Base-by-base conservation (phyloP, 495 filamentous ascomycete genomes). In the Aspergillus avenaceus region DNA sequence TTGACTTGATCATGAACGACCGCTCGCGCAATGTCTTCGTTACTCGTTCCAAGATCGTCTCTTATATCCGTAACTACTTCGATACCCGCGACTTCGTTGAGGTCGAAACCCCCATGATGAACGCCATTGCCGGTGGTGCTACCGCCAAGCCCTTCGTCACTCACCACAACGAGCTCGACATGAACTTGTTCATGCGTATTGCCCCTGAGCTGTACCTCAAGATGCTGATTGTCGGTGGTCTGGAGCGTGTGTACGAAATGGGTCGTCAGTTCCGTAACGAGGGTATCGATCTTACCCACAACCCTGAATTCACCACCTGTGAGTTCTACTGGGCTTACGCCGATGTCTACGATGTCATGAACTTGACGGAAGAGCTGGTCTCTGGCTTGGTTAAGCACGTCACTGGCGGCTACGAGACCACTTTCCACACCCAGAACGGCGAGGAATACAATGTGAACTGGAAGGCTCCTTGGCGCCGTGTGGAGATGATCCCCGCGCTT, bases 51-150 rank as follows among this genome's bases (percentile, higher is more conserved):
- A 91, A 88, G 77, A 88, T 96, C 54, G 80, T 95, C 50, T 78
- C 74, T 47, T 96, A 87, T 62, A 84, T 97, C 51, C 88, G 92
- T 53, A 78, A 80, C 49, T 97, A 82, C 78, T 89, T 98, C 56
- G 89, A 97, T 56, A 77, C 77, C 46, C 78, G 82, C 42, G 88
- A 90, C 50, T 98, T 97, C 64, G 76, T 87, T 41, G 91, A 97
- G 67, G 90, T 97, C n/a, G 88, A 97, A 72, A 97, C 93, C 1
- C 95, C 95, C 8, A 95, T 97, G 83, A 88, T 99, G 85, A 95
- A 96, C 61, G 81, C 87, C 49, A 93, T 95, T 63, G 91, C 92
- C 23, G 93, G 93, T 61, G 93, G 93, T 52, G 93, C 93, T 16
- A 97, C 95, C 7, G 93, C 93, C 50, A 91, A 90, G 76, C 93